Base-by-base conservation (phyloP, 176 grass and related monocot genomes). In the Bolboschoenus planiculmis region DNA sequence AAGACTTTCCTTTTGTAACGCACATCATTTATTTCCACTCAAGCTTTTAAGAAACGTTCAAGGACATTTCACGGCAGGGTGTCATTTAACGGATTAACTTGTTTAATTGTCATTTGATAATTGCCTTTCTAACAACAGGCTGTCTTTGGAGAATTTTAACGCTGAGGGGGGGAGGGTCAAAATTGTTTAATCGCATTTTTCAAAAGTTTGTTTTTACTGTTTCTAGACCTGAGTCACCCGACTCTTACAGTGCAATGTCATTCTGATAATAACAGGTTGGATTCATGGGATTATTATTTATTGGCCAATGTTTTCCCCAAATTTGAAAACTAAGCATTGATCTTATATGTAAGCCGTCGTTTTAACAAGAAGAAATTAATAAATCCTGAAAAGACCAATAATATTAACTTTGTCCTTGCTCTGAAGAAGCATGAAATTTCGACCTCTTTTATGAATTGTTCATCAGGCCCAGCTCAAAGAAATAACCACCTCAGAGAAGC, bases 401-500 rank as follows among this genome's bases (percentile, higher is more conserved):
- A 77, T 20, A 30, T 30, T n/a, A n/a, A 2, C 39, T 75, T 50
- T 50, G 10, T 75, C 71, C 3, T 37, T 37, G 14, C 63, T 20
- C 6, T 37, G 6, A 66, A 48, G 71, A 21, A 70, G 10, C 36
- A 4, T 72, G 14, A 46, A 60, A 29, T 50, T 26, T 15, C 43
- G n/a, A 48, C 24, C 42, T 23, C 67, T 46, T 44, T 30, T 77
- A 20, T 53, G 44, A 13, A 58, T 42, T 59, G 35, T 80, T 40
- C 37, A 71, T 82, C 57, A 89, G 79, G 84, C 88, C 29, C 79
- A 89, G 68, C 79, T 89, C 44, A 85, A 86, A 68, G 84, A 89
- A 81, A 89, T 89, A 70, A 77, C 84, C 9, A 63, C 78, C n/a
- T 26, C 78, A 46, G 87, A 89, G 83, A 21, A 63, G 56, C 42